phyloP scores from a whole-genome alignment of 306 rosid genomes.

The Prosopis cineraria region DNA sequence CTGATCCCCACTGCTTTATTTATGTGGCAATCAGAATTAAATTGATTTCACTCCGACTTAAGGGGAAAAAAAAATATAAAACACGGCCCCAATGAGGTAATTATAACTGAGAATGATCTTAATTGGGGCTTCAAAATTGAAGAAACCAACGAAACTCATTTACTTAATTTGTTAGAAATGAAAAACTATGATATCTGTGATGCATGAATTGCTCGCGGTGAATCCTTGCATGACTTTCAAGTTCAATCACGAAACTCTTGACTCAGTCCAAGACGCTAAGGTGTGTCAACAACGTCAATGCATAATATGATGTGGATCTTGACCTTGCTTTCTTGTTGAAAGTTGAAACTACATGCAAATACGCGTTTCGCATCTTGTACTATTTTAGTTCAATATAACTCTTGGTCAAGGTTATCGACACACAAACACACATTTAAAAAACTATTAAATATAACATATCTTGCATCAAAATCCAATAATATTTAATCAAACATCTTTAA shows the following conservation, averaged over 20 bases:
- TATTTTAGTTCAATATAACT: no score
- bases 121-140: not conserved
- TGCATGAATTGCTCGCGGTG: no score
- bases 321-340: no score
- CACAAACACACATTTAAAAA: no score
- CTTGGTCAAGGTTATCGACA: no score
- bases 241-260: not conserved
- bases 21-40: not conserved
- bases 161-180: not conserved
- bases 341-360: no score
- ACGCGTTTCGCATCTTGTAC: no score
- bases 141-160: not conserved
- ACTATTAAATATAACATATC: no score
- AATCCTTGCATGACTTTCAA: not conserved
- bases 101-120: no score
- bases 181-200: no score
- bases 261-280: not conserved
- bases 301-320: not conserved
- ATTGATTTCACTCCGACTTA: not conserved
- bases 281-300: not conserved
- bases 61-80: not conserved
- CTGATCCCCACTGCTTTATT: not conserved
- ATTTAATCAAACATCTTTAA: no score
- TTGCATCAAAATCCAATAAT: no score
- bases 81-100: not conserved